Evolutionary conservation across 345 rosid species (phyloP).

Genomic region (Populus nigra): DNA sequence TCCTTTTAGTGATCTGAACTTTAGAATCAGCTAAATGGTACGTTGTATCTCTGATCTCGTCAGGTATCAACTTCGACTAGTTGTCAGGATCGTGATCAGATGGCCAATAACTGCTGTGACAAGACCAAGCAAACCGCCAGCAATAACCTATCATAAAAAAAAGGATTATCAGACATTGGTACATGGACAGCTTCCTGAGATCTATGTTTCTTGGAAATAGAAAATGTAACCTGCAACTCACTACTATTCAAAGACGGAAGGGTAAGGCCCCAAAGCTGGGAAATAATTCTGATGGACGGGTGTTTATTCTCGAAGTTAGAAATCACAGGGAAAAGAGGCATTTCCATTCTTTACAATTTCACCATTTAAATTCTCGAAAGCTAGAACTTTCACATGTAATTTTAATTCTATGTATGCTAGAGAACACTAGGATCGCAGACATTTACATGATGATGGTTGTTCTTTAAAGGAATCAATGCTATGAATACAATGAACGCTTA

Average conservation of each 20-base stretch:
- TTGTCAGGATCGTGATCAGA: constrained; percentile 31
- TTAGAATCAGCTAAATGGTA: background rate
- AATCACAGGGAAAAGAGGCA: background rate
- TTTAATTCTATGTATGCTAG: background rate
- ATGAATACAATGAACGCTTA: no score
- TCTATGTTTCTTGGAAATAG: background rate
- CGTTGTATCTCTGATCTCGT: background rate
- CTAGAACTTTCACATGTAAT: background rate
- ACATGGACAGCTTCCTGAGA: background rate
- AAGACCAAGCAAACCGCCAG: constrained; percentile 72
- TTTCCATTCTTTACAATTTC: background rate
- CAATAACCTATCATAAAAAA: constrained; percentile 54
- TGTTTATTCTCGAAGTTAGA: background rate
- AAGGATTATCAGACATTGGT: background rate
- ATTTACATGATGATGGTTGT: no score
- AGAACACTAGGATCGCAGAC: background rate
- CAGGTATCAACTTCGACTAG: constrained; percentile 25
- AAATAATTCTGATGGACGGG: background rate
- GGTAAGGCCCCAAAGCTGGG: background rate
- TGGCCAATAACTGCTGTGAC: constrained; percentile 56
- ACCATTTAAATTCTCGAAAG: no score
- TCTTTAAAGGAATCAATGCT: no score
- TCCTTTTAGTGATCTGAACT: background rate
- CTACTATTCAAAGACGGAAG: background rate
- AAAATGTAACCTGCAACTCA: background rate